Evolutionary conservation across 371 early-diverging fungal genomes (phyloP), one percentile per base, ranked within the genome.

Genomic region (Mucor sp.): DNA sequence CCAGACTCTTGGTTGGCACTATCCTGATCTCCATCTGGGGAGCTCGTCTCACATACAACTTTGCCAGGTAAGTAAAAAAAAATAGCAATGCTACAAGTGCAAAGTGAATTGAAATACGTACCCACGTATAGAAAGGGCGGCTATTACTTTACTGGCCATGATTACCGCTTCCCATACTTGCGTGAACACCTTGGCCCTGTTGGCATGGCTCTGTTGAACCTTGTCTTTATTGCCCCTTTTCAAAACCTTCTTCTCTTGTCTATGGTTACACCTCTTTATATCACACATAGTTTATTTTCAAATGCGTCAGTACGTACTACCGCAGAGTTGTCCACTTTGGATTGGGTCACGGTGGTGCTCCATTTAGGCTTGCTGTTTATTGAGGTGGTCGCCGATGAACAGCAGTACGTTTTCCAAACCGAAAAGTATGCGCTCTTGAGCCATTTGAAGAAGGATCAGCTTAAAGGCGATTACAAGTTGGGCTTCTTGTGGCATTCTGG

Each of bases 331-430:
- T 72, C 75, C 39, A 33, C 21, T 30, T 32, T 85, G 39, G 93
- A 94, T 71, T 72, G 72, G 17, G 32, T 80, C 23, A 85, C 87
- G 0, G 63, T 78, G 2, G 67, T 63, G 2, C 55, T 81, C 5
- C 89, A 87, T 68, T 41, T 89, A 4, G 55, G 58, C 0, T 76
- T 87, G 15, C 70, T 93, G 25, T 50, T 66, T 0, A 44, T 84
- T 25, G 96, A 96, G 74, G 81, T 78, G 0, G 64, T 88, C 7
- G 94, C 96, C 0, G 97, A 97, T 76, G 71, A 93, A 43, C 96
- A 97, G 66, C 93, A 94, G 70, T 95, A 87, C 80, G 69, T 61
- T 1, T 95, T 94, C 74, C 95, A 96, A 66, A 81, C 78, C 33
- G 71, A 73, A 21, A 95, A 95, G 76, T 74, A 80, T 19, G 76